A percentile compares a stretch with the other conserved stretches of the same genome.
These are phyloP conservation scores for Cylindrotheca closterium DNA, from an alignment of 108 stramenopile species.

Conservation along the genomic window DNA sequence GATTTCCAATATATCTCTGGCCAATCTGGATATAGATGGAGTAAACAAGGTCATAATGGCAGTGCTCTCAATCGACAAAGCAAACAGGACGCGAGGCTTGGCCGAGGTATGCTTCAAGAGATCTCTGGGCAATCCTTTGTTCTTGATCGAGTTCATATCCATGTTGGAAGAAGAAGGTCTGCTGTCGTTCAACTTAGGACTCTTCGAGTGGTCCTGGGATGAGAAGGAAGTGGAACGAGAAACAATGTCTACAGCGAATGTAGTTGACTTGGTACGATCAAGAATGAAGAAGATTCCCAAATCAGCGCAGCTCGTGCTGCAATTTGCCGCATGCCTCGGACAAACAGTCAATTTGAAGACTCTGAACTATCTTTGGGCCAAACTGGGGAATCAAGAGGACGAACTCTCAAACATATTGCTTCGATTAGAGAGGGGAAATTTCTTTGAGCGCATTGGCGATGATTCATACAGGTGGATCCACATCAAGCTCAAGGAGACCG, in stretches of 20 bases:
- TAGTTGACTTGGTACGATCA: constrained; percentile 26
- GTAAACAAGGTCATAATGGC: constrained; percentile 7
- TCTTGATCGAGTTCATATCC: constrained; percentile 21
- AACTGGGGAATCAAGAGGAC: constrained; percentile 1
- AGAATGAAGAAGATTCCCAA: constrained; percentile 26
- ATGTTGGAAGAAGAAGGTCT: constrained; percentile 8
- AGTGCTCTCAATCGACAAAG: neutral
- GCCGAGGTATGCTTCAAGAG: constrained; percentile 10
- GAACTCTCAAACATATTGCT: neutral
- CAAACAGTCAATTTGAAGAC: neutral
- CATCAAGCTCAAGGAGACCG: constrained; percentile 29
- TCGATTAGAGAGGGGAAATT: neutral
- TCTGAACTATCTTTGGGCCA: constrained; percentile 1
- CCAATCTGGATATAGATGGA: constrained; percentile 4
- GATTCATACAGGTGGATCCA: constrained; percentile 12
- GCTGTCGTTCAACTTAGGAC: constrained; percentile 20
- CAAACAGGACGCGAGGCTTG: neutral
- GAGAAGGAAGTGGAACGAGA: constrained; percentile 10
- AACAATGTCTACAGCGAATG: constrained; percentile 21
- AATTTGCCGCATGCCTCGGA: constrained; percentile 17
- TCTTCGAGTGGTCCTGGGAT: constrained; percentile 24
- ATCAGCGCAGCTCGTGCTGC: neutral
- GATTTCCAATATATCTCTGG: too few relatives aligned
- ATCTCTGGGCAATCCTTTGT: constrained; percentile 42
- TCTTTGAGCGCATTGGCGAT: neutral